Evolutionary conservation across 2,329 filamentous ascomycete genomes (phyloP).

Genomic region (Thielaviopsis populi): DNA sequence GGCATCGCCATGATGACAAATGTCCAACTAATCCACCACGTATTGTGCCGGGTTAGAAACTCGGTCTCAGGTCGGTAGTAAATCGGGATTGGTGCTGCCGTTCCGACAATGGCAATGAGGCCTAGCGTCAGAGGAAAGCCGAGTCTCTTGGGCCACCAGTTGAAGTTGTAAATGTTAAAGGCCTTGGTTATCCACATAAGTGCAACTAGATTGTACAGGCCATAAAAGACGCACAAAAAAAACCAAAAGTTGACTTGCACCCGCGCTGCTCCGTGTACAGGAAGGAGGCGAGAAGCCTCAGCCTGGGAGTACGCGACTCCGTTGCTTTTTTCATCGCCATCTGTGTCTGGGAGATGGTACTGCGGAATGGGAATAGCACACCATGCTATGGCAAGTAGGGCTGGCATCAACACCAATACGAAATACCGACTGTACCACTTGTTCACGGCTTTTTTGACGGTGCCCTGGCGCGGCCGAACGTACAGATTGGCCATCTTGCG

Average conservation of each 20-base stretch:
- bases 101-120: conserved; percentile 44
- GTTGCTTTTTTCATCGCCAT: conserved; percentile 18
- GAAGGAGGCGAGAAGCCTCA: conserved; percentile 23
- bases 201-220: conserved; percentile 51
- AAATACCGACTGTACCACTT: conserved; percentile 50
- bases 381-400: conserved; percentile 45
- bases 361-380: conserved; percentile 51
- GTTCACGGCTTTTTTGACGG: conserved; percentile 43
- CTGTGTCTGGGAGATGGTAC: conserved; percentile 36
- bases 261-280: conserved; percentile 47
- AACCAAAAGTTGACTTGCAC: conserved; percentile 58
- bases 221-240: conserved; percentile 55
- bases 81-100: conserved; percentile 43
- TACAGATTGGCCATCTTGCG: conserved; percentile 37
- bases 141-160: conserved; percentile 53
- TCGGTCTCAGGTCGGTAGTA: conserved; percentile 39
- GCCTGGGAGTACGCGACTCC: conserved; percentile 20
- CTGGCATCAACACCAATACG: conserved; percentile 45
- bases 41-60: conserved; percentile 46
- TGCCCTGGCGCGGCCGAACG: conserved; percentile 43
- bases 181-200: conserved; percentile 58
- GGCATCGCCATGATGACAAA: conserved; percentile 57
- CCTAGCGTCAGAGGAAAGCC: conserved; percentile 51
- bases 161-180: conserved; percentile 55
- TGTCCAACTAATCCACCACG: conserved; percentile 53